Conservation (phyloP, 2,329 filamentous ascomycete species). For the Xylariales sp. region DNA sequence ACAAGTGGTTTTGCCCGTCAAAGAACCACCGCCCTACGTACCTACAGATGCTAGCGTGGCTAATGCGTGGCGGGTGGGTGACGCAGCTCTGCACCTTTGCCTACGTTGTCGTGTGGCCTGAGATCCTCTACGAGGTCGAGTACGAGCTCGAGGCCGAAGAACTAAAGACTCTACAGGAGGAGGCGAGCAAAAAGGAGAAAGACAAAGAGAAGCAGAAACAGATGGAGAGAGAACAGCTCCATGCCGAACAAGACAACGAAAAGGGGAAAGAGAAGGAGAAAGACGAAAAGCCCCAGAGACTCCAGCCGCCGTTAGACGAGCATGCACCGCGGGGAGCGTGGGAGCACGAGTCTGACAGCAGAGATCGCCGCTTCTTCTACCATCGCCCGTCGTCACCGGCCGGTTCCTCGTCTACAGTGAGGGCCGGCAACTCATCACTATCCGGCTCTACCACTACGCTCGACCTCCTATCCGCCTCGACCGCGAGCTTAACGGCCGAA, state of each 20-base stretch:
- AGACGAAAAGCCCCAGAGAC: constrained; percentile 11
- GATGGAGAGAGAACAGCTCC: constrained; percentile 14
- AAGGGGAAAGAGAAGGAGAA: constrained; percentile 28
- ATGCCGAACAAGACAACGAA: constrained; percentile 19
- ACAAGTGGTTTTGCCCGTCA: constrained; percentile 84
- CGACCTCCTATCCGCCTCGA: constrained; percentile 25
- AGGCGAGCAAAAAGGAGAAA: constrained; percentile 37
- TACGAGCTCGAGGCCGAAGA: constrained; percentile 76
- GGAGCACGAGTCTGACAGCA: constrained; percentile 27
- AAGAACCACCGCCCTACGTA: constrained; percentile 89
- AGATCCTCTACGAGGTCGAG: constrained; percentile 84
- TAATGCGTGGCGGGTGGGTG: constrained; percentile 92
- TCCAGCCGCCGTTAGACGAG: constrained; percentile 22
- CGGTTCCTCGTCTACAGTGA: constrained; percentile 27
- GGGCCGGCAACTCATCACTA: constrained; percentile 23
- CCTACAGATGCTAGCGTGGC: constrained; percentile 91
- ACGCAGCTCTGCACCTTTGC: constrained; percentile 92
- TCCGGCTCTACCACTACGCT: constrained; percentile 33
- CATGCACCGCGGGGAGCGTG: constrained; percentile 15
- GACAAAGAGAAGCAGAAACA: constrained; percentile 30
- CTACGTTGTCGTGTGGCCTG: constrained; percentile 85
- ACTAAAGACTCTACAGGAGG: constrained; percentile 50
- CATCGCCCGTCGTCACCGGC: constrained; percentile 29
- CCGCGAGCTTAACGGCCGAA: constrained; percentile 13
- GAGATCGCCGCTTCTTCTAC: constrained; percentile 31